phyloP scores from a whole-genome alignment of 768 basidiomycete species.

The Tulasnella sp. region DNA sequence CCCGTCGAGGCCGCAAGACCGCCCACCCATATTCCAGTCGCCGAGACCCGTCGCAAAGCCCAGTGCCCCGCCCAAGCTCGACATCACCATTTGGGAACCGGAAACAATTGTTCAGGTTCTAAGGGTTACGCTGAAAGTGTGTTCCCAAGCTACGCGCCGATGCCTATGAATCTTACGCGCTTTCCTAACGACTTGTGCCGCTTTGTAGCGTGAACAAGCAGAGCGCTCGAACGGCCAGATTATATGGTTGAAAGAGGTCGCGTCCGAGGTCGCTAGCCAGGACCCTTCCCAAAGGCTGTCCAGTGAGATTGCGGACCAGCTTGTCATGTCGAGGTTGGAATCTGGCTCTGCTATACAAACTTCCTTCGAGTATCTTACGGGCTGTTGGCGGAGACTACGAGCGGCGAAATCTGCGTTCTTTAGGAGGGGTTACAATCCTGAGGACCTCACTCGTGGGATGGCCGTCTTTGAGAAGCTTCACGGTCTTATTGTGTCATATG shows the following conservation, averaged over 20 bases:
- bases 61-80: constrained; percentile 33
- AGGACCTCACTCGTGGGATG: constrained; percentile 51
- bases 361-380: constrained; percentile 78
- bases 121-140: constrained; percentile 68
- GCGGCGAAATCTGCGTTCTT: constrained; percentile 38
- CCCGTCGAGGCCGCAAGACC: constrained; percentile 30
- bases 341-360: constrained; percentile 71
- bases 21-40: constrained; percentile 26
- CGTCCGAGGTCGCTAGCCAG: constrained; percentile 55
- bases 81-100: constrained; percentile 60
- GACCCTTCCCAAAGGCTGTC: constrained; percentile 36
- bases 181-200: neutral
- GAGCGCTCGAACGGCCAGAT: constrained; percentile 51
- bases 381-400: constrained; percentile 85
- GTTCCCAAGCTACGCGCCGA: constrained; percentile 22
- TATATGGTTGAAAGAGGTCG: constrained; percentile 75
- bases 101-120: constrained; percentile 56
- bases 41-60: constrained; percentile 12
- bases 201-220: constrained; percentile 42
- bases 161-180: neutral
- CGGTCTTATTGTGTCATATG: constrained; percentile 78
- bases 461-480: constrained; percentile 61
- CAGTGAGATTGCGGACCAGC: constrained; percentile 55
- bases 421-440: constrained; percentile 59
- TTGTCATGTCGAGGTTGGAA: constrained; percentile 77